phyloP scores from a whole-genome alignment of 2,329 filamentous ascomycete species.

The Fusarium coicis region DNA sequence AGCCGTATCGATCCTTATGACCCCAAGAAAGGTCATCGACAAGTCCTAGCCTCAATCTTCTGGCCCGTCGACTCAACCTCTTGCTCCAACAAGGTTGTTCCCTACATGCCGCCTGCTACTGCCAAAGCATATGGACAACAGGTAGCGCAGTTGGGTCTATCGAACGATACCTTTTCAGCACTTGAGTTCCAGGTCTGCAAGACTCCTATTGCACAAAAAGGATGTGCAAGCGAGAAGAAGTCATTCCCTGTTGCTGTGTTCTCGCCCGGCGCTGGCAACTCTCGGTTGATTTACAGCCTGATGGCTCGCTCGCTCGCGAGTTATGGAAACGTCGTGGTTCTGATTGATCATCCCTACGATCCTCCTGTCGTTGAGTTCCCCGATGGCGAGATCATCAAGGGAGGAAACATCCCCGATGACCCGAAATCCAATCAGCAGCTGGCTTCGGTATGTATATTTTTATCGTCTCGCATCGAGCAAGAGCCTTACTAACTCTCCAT shows the following conservation, averaged over 20 bases:
- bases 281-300: slow-evolving; percentile 55
- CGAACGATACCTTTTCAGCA: slow-evolving; percentile 45
- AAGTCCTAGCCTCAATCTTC: slow-evolving; percentile 47
- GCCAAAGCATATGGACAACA: slow-evolving; percentile 45
- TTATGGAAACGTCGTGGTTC: slow-evolving; percentile 57
- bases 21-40: slow-evolving; percentile 36
- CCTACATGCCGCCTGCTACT: slow-evolving; percentile 51
- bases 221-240: slow-evolving; percentile 10
- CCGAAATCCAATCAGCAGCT: slow-evolving; percentile 22
- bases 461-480: rapidly evolving
- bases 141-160: slow-evolving; percentile 43
- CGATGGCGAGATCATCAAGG: slow-evolving; percentile 48
- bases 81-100: slow-evolving; percentile 31
- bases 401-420: slow-evolving; percentile 25
- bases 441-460: slow-evolving; percentile 17
- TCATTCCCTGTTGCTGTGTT: slow-evolving; percentile 51
- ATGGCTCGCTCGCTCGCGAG: slow-evolving; percentile 58
- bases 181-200: slow-evolving; percentile 44
- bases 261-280: slow-evolving; percentile 57
- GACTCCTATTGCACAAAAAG: rapidly evolving
- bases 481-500: not conserved
- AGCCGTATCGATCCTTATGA: slow-evolving; percentile 48
- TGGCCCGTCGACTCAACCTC: slow-evolving; percentile 43
- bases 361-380: slow-evolving; percentile 58
- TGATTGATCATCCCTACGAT: slow-evolving; percentile 62